Conservation (phyloP, 2,329 filamentous ascomycete species). For the Xylariaceae sp. region DNA sequence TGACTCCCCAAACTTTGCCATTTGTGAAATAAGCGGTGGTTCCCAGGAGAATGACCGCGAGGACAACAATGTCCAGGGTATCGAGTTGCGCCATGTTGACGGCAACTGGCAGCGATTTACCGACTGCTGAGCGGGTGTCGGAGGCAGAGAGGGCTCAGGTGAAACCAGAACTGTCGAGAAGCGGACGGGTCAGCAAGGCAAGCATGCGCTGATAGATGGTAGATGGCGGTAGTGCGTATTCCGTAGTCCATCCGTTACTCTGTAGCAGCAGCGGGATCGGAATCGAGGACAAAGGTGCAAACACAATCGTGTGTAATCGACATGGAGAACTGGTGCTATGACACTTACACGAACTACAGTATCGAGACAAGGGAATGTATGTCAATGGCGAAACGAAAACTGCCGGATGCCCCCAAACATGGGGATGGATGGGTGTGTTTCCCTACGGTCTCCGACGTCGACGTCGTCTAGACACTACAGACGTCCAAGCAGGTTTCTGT, state of each 20-base stretch:
- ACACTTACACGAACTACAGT: not conserved
- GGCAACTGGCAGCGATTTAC: slow-evolving; percentile 16
- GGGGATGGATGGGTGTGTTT: not conserved
- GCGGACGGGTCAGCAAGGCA: slow-evolving; percentile 10
- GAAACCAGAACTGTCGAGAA: not conserved
- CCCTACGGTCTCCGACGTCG: not conserved
- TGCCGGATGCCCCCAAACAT: not conserved
- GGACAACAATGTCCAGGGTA: slow-evolving; percentile 89
- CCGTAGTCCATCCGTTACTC: no score
- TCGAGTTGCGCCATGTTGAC: slow-evolving; percentile 86
- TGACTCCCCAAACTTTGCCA: slow-evolving; percentile 84
- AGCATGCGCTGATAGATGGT: slow-evolving; percentile 4
- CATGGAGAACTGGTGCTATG: not conserved
- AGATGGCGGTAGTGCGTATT: not conserved
- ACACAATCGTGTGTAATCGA: not conserved
- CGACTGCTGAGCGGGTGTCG: not conserved
- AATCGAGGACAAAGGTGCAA: not conserved
- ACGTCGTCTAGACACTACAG: not conserved
- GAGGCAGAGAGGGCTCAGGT: not conserved
- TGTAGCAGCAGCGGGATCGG: no score
- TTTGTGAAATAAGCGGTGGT: slow-evolving; percentile 97
- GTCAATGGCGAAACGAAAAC: not conserved
- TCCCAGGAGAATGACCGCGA: slow-evolving; percentile 75
- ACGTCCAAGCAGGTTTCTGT: no score
- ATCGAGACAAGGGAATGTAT: not conserved